Percentiles rank a stretch among this genome's conserved stretches.
Conservation (phyloP, 805 yeast species). For the Wickerhamiella parazyma region DNA sequence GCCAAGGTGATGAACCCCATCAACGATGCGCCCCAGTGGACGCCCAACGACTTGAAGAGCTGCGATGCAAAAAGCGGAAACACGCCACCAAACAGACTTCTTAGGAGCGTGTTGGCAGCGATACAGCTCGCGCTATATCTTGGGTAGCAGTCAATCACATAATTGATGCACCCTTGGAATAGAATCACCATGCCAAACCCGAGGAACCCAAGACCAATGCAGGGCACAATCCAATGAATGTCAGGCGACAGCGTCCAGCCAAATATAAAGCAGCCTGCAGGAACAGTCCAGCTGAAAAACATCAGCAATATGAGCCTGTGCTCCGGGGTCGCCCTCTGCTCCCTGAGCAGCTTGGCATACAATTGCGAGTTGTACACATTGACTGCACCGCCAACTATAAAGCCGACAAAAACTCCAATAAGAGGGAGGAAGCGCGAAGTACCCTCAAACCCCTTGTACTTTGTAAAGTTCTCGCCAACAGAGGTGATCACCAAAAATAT, state of each 20-base stretch:
- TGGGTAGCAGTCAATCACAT: conserved; percentile 48
- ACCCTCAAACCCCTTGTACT: too few relatives aligned
- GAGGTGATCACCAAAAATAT: too few relatives aligned
- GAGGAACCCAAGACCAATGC: conserved; percentile 39
- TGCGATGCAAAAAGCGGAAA: conserved; percentile 54
- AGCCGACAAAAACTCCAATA: too few relatives aligned
- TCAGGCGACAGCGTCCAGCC: conserved; percentile 44
- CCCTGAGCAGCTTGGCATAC: too few relatives aligned
- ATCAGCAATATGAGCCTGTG: conserved; percentile 44
- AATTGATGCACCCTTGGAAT: conserved; percentile 50
- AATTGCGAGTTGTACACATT: too few relatives aligned
- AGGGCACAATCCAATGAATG: conserved; percentile 42
- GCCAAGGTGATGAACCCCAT: conserved; percentile 34
- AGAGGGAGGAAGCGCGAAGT: too few relatives aligned
- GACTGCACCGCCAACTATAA: too few relatives aligned
- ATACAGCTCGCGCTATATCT: conserved; percentile 49
- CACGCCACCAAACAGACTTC: conserved; percentile 44
- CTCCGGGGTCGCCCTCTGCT: conserved; percentile 35
- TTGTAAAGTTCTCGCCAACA: too few relatives aligned
- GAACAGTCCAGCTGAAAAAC: conserved; percentile 33
- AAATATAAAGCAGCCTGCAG: conserved; percentile 43
- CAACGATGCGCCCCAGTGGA: conserved; percentile 44
- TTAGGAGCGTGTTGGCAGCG: conserved; percentile 46
- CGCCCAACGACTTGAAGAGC: conserved; percentile 36
- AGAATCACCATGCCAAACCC: conserved; percentile 42